Percentiles rank a stretch among this genome's conserved stretches.
phyloP scores from a whole-genome alignment of 2,329 filamentous ascomycete genomes.

The Sphaerostilbella broomeana region DNA sequence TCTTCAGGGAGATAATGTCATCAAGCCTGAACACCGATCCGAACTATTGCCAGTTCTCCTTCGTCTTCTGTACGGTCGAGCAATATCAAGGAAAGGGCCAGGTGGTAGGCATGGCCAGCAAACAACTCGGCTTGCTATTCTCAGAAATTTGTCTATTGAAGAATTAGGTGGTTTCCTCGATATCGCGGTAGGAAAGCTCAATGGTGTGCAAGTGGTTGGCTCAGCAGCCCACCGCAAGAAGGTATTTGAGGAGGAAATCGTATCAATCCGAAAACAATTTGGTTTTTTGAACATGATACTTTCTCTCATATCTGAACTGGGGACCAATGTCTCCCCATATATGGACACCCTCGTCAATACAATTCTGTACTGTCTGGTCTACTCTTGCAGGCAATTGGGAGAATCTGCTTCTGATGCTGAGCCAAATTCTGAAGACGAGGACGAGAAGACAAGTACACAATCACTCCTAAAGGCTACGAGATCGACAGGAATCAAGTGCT shows the following conservation, averaged over 20 bases:
- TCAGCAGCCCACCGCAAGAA: constrained; percentile 41
- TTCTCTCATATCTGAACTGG: constrained; percentile 77
- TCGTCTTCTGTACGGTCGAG: constrained; percentile 79
- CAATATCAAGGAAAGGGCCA: constrained; percentile 73
- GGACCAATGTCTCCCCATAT: constrained; percentile 63
- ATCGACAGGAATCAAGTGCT: constrained; percentile 71
- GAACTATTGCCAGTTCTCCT: constrained; percentile 81
- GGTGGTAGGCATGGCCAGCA: constrained; percentile 77
- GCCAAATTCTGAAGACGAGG: constrained; percentile 34
- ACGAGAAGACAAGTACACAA: constrained; percentile 37
- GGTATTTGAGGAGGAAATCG: constrained; percentile 50
- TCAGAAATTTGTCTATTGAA: constrained; percentile 67
- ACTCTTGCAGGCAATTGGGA: constrained; percentile 55
- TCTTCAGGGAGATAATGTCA: constrained; percentile 66
- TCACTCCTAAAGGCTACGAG: constrained; percentile 62
- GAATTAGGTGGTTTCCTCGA: constrained; percentile 77
- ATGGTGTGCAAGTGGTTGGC: constrained; percentile 52
- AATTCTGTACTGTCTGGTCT: constrained; percentile 73
- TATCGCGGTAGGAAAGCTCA: constrained; percentile 69
- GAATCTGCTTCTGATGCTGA: constrained; percentile 25
- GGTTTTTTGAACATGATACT: constrained; percentile 90
- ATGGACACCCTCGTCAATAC: constrained; percentile 65
- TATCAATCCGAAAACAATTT: constrained; percentile 71
- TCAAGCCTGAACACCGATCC: constrained; percentile 65
- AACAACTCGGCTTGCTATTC: constrained; percentile 69